phyloP scores from a whole-genome alignment of 202 grass and related monocot genomes.

The Dendrocalamus latiflorus region DNA sequence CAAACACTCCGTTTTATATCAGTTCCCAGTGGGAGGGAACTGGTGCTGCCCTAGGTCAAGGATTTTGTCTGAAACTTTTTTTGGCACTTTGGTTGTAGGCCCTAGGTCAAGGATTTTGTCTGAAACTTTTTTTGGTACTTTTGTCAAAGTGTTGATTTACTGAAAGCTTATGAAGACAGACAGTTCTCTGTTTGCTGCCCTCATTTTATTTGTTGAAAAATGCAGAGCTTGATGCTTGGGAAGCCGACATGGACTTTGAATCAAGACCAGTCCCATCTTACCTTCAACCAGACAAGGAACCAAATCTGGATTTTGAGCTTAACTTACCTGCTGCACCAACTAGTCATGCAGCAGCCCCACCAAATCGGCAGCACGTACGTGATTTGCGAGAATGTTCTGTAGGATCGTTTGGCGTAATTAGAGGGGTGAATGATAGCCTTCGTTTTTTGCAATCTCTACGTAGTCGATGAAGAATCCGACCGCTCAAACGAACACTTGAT shows the following conservation, averaged over 20 bases:
- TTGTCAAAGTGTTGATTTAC: no score
- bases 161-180: neutral
- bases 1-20: neutral
- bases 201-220: constrained; percentile 32
- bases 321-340: constrained; percentile 70
- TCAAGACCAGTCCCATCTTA: constrained; percentile 76
- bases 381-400: neutral
- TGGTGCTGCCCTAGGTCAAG: neutral
- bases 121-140: neutral
- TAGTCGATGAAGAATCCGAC: no score
- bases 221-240: constrained; percentile 84
- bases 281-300: constrained; percentile 79
- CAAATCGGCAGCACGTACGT: constrained; percentile 44
- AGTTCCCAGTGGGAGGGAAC: neutral
- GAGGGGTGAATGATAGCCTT: no score
- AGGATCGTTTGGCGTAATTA: no score
- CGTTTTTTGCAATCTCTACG: no score
- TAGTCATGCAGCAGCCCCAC: constrained; percentile 31
- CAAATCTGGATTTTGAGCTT: constrained; percentile 57
- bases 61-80: neutral
- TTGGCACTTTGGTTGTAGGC: neutral
- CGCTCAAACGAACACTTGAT: no score
- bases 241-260: constrained; percentile 78
- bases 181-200: neutral
- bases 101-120: no score